Evolutionary conservation across 2,329 filamentous ascomycete species (phyloP).

Genomic region (Penicillium sp.): DNA sequence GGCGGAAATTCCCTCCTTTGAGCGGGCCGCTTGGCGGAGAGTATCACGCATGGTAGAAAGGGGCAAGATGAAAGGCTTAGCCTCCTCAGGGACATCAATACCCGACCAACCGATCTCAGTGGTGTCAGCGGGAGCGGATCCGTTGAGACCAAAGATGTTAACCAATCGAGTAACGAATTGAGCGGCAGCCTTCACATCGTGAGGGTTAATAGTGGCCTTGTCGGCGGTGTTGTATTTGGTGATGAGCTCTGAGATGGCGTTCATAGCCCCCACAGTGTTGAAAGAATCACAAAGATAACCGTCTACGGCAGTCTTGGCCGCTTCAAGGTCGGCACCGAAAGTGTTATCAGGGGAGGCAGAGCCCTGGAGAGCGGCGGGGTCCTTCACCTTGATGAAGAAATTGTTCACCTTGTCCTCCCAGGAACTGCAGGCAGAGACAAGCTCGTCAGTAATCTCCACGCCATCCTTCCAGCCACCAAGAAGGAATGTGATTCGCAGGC

Average conservation of each 20-base stretch:
- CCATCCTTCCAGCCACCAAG: slow-evolving; percentile 88
- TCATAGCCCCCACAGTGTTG: slow-evolving; percentile 79
- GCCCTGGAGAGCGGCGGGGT: slow-evolving; percentile 38
- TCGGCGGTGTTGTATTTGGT: slow-evolving; percentile 68
- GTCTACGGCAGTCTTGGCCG: slow-evolving; percentile 59
- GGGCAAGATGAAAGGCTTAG: slow-evolving; percentile 62
- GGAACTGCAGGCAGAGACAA: slow-evolving; percentile 69
- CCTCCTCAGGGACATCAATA: slow-evolving; percentile 60
- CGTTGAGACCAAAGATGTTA: slow-evolving; percentile 75
- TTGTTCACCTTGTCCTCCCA: slow-evolving; percentile 81
- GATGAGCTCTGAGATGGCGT: slow-evolving; percentile 73
- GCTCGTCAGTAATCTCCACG: slow-evolving; percentile 83
- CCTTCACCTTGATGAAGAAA: slow-evolving; percentile 62
- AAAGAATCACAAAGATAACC: slow-evolving; percentile 78
- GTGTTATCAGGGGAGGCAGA: slow-evolving; percentile 28
- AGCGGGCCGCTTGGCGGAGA: slow-evolving; percentile 57
- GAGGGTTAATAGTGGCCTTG: slow-evolving; percentile 47
- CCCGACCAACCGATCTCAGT: slow-evolving; percentile 63
- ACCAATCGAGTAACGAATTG: slow-evolving; percentile 82
- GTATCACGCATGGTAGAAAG: slow-evolving; percentile 58
- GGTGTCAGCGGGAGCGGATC: slow-evolving; percentile 35
- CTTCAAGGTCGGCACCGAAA: slow-evolving; percentile 52
- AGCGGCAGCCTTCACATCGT: slow-evolving; percentile 58
- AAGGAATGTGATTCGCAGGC: slow-evolving; percentile 81
- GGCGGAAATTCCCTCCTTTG: slow-evolving; percentile 43